A percentile compares a stretch with the other conserved stretches of the same genome.
Conservation (phyloP, 2,329 filamentous ascomycete genomes). For the Diaporthe vaccinii region DNA sequence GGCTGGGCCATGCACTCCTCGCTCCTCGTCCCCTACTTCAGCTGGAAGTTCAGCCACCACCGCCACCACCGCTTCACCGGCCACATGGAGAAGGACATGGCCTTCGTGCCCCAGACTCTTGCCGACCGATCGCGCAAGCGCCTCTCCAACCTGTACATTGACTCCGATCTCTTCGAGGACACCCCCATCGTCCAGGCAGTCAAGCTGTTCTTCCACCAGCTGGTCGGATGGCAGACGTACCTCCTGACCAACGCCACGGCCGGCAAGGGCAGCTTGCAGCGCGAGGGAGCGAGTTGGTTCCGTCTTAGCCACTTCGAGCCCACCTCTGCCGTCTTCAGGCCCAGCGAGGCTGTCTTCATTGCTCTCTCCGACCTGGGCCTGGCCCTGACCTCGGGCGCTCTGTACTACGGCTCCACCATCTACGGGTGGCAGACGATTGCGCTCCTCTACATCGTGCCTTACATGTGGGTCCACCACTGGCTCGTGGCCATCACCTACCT, state of each 20-base stretch:
- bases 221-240: constrained; percentile 75
- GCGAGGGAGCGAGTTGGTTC: constrained; percentile 56
- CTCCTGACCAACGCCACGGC: constrained; percentile 70
- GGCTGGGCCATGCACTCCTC: constrained; percentile 77
- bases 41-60: constrained; percentile 79
- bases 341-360: constrained; percentile 68
- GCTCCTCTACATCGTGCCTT: constrained; percentile 74
- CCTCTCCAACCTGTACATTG: constrained; percentile 57
- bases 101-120: constrained; percentile 68
- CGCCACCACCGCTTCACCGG: constrained; percentile 78
- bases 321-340: constrained; percentile 71
- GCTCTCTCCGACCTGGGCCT: constrained; percentile 73
- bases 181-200: constrained; percentile 69
- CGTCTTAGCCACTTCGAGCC: constrained; percentile 71
- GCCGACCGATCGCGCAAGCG: constrained; percentile 52
- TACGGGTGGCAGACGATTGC: constrained; percentile 70
- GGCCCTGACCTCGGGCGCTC: constrained; percentile 60
- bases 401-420: constrained; percentile 65
- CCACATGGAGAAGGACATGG: constrained; percentile 77
- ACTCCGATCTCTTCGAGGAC: constrained; percentile 72
- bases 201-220: constrained; percentile 71
- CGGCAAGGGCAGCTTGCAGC: constrained; percentile 63
- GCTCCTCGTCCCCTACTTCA: constrained; percentile 78
- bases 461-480: constrained; percentile 80
- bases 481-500: constrained; percentile 82